phyloP scores from a whole-genome alignment of 2,329 filamentous ascomycete genomes.

The Aureobasidium subglaciale region DNA sequence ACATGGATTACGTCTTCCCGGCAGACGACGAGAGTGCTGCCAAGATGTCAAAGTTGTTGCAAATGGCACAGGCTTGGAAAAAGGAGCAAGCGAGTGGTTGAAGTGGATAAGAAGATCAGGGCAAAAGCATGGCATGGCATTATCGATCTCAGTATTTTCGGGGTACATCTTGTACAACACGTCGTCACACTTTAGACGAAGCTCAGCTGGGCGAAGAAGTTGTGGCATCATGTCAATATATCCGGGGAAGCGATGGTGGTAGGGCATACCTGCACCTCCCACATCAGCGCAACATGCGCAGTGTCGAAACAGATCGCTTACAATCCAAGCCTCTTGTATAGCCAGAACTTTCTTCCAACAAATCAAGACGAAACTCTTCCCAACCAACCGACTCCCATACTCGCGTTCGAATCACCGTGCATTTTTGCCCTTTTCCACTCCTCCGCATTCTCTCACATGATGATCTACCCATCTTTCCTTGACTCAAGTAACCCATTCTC shows the following conservation, averaged over 20 bases:
- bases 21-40: conserved; percentile 83
- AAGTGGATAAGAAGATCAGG: conserved; percentile 1
- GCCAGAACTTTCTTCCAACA: background rate
- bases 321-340: background rate
- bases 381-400: background rate
- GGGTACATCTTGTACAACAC: too few species aligned
- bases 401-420: background rate
- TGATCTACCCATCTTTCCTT: background rate
- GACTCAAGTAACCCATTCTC: background rate
- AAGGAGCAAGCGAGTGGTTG: conserved; percentile 40
- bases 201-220: too few species aligned
- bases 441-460: background rate
- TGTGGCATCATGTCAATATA: background rate
- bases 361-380: too few species aligned
- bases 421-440: too few species aligned
- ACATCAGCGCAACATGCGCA: too few species aligned
- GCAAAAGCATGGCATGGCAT: background rate
- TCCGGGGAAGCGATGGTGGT: background rate
- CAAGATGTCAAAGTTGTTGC: conserved; percentile 75
- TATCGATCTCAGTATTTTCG: background rate
- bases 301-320: conserved; percentile 1
- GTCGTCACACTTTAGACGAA: too few species aligned
- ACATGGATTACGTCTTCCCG: conserved; percentile 94
- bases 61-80: conserved; percentile 86
- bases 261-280: too few species aligned